Evolutionary conservation across 305 asterid genomes (phyloP), one percentile per base, ranked within the genome.

Genomic region (Fraxinus albicans): DNA sequence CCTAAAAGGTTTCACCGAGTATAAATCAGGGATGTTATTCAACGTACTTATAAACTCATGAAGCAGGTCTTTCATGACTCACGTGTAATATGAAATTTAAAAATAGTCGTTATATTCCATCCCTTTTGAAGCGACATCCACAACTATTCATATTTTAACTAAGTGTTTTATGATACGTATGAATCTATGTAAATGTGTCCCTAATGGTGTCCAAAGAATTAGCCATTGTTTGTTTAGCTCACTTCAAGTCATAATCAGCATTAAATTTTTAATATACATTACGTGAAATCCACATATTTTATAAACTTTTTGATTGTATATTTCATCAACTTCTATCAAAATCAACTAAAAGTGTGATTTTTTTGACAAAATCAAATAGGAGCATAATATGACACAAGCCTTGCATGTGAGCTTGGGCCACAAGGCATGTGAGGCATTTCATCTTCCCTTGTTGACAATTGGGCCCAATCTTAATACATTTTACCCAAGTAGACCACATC

Each of bases 371-470:
- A 36, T 36, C 9, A 36, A 36, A 36, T 36, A 36, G 9, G 42
- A 38, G 53, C 53, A 44, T 44, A 2, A 10, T 12, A 38, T 15
- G 23, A 17, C 25, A n/a, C 29, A 23, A 23, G 55, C 76, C 29
- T 38, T 75, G 42, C 79, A 77, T 77, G 80, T 77, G 80, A 77
- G 69, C 12, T 25, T 77, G 69, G 42, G 25, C 69, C 80, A 77
- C 12, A 47, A 21, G 67, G 67, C 67, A 42, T 76, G 79, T 42
- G 79, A 60, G 65, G 44, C 44, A 38, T 38, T 38, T 38, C 44
- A 38, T 38, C 8, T 8, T 38, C 44, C 44, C 3, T 38, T 38
- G 44, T 1, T 1, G 44, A 38, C 12, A 8, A 38, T 8, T 8
- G 44, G 44, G 15, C 65, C 33, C 74, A 67, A 5, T 42, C 21